Conservation (phyloP, 805 yeast species). For the Candida corydali region DNA sequence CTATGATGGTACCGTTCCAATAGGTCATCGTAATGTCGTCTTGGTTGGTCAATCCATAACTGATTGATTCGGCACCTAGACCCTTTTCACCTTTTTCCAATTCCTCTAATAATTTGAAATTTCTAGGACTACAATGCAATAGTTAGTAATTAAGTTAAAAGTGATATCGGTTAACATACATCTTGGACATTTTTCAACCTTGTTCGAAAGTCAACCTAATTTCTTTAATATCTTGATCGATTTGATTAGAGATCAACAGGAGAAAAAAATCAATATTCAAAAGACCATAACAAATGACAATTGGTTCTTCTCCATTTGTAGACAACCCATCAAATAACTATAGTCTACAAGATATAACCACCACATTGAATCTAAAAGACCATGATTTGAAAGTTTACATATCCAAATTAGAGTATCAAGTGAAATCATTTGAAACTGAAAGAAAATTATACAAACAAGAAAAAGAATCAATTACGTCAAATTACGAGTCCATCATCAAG, state of each 20-base stretch:
- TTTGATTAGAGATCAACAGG: conserved; percentile 5
- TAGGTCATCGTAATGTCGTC: conserved; percentile 90
- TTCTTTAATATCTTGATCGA: not conserved
- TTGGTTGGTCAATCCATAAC: conserved; percentile 86
- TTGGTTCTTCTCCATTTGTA: conserved; percentile 23
- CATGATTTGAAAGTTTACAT: conserved; percentile 9
- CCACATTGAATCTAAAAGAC: conserved; percentile 15
- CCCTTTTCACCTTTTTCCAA: conserved; percentile 98
- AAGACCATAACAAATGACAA: conserved; percentile 5
- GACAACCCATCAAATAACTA: conserved; percentile 17
- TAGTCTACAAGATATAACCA: conserved; percentile 10
- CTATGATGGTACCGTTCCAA: conserved; percentile 98
- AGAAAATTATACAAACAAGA: conserved; percentile 26
- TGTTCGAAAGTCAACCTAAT: conserved; percentile 2
- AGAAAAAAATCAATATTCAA: too few species aligned
- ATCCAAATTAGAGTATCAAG: conserved; percentile 29
- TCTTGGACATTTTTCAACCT: conserved; percentile 37
- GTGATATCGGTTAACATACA: conserved; percentile 41
- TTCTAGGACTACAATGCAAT: conserved; percentile 72
- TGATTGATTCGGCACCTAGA: conserved; percentile 92
- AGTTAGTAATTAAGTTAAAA: too few species aligned
- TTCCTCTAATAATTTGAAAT: conserved; percentile 91
- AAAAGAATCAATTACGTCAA: conserved; percentile 18
- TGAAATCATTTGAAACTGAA: conserved; percentile 29
- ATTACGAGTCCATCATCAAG: conserved; percentile 25